Evolutionary conservation across 179 eudicot species (phyloP).

Genomic region (Corrigiola litoralis): DNA sequence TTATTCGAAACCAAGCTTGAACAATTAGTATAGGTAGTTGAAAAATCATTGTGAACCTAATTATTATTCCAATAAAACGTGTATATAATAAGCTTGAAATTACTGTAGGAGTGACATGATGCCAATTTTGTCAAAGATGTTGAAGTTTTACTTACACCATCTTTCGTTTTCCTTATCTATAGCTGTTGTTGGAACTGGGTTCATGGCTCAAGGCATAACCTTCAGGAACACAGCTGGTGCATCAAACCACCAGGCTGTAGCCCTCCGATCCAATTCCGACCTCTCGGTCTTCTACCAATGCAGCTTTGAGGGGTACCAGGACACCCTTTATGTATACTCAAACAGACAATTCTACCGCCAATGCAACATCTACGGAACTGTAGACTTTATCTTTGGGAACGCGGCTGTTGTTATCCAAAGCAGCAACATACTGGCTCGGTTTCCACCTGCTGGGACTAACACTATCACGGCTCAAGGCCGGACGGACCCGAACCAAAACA

Average conservation of each 20-base stretch:
- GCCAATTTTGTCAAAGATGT: background rate
- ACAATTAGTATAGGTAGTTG: no score
- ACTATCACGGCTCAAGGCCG: conserved; percentile 42
- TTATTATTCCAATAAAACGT: no score
- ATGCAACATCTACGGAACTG: conserved; percentile 33
- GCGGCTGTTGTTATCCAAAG: conserved; percentile 33
- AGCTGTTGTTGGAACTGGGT: conserved; percentile 25
- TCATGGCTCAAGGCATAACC: conserved; percentile 38
- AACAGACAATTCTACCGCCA: conserved; percentile 38
- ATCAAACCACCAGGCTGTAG: conserved; percentile 39
- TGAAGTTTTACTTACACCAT: background rate
- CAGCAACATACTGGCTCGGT: conserved; percentile 28
- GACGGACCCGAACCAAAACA: conserved; percentile 35
- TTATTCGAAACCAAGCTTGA: no score
- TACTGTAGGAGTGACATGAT: no score
- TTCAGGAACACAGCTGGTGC: conserved; percentile 39
- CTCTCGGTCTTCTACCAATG: conserved; percentile 39
- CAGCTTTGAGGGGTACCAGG: conserved; percentile 37
- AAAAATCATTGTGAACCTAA: no score
- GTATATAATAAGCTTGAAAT: no score
- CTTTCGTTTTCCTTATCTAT: background rate
- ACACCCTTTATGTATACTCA: conserved; percentile 35
- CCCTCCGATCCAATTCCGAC: conserved; percentile 32
- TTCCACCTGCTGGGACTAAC: conserved; percentile 18
- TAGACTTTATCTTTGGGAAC: conserved; percentile 39